A percentile compares a stretch with the other conserved stretches of the same genome.
Conservation (phyloP, 2,329 filamentous ascomycete genomes). For the Juglanconis sp. region DNA sequence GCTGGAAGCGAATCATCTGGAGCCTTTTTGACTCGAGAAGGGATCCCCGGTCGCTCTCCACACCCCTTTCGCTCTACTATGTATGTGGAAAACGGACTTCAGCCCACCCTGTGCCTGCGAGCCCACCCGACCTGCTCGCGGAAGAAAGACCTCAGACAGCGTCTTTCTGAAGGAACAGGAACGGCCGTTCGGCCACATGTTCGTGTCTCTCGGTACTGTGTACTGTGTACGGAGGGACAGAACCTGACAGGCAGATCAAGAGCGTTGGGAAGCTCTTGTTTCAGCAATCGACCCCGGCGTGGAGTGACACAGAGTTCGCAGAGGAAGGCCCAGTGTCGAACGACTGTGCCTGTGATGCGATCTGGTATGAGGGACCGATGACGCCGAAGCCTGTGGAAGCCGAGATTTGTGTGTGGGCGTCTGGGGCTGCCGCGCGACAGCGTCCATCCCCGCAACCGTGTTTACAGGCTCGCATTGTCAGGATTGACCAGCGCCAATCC, state of each 20-base stretch:
- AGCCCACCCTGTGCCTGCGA: background rate
- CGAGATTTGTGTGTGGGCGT: constrained; percentile 8
- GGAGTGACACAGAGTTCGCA: constrained; percentile 4
- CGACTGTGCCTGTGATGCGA: constrained; percentile 5
- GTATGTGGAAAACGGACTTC: background rate
- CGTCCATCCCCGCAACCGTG: constrained; percentile 11
- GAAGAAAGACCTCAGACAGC: background rate
- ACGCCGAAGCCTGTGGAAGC: constrained; percentile 7
- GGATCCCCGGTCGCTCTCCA: constrained; percentile 1
- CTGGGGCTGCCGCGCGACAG: constrained; percentile 3
- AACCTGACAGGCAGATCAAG: background rate
- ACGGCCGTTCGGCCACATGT: background rate
- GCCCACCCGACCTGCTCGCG: background rate
- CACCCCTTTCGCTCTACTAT: constrained; percentile 11
- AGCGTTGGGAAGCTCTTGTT: background rate
- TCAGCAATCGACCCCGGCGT: background rate
- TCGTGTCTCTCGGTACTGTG: background rate
- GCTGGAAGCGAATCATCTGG: constrained; percentile 7
- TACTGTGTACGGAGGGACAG: background rate
- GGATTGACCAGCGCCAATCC: background rate
- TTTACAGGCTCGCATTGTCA: constrained; percentile 7
- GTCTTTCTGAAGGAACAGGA: background rate
- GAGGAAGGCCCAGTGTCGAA: background rate
- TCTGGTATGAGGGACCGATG: constrained; percentile 11
- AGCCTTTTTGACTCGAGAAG: constrained; percentile 3